These are phyloP conservation scores for Arachis monticola DNA, from an alignment of 331 rosid genomes.

Conservation along the genomic window DNA sequence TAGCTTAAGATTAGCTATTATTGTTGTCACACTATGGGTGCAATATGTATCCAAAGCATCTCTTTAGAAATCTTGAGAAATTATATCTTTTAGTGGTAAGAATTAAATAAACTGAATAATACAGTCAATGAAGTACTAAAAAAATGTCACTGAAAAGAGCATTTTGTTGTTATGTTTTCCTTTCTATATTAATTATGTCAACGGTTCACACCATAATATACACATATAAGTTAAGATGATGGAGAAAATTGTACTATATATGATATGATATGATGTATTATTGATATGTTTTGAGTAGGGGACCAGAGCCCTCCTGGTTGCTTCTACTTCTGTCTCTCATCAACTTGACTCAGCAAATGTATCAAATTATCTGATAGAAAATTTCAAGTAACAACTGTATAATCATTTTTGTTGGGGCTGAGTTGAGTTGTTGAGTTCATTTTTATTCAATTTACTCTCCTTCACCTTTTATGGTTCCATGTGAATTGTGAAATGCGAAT, in stretches of 20 bases:
- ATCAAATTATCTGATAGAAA: neutral
- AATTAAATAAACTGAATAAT: neutral
- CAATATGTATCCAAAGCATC: constrained; percentile 15
- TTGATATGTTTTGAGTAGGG: constrained; percentile 7
- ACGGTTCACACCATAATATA: neutral
- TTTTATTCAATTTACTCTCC: too few relatives aligned
- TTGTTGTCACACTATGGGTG: neutral
- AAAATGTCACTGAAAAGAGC: constrained; percentile 35
- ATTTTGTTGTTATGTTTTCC: constrained; percentile 15
- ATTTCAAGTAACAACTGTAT: constrained; percentile 14
- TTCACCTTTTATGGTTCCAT: neutral
- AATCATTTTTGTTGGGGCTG: neutral
- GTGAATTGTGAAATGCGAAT: neutral
- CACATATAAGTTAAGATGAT: neutral
- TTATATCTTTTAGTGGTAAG: neutral
- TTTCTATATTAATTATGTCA: neutral
- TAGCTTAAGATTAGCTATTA: too few relatives aligned
- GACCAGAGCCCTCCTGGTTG: constrained; percentile 13
- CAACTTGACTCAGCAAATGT: neutral
- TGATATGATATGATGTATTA: neutral
- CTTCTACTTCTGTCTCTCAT: neutral
- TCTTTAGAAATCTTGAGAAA: neutral
- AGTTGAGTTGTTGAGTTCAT: neutral
- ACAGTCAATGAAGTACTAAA: neutral
- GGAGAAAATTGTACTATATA: neutral